Evolutionary conservation across 1,284 basidiomycete genomes (phyloP).

Genomic region (Trichosporon coremiiforme): DNA sequence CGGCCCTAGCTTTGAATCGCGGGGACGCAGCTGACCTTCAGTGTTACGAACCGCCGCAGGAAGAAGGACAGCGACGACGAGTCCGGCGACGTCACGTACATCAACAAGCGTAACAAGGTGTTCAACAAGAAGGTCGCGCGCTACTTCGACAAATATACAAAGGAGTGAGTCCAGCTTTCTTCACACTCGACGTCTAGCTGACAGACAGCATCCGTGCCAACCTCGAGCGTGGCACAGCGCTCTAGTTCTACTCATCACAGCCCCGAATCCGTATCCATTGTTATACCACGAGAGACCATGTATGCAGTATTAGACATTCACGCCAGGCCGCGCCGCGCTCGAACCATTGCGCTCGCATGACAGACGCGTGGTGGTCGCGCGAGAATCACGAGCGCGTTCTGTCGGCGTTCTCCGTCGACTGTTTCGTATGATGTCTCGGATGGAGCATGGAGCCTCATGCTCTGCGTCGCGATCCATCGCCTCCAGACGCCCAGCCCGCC

Average conservation of each 20-base stretch:
- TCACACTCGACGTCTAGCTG: not conserved
- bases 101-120: conserved; percentile 97
- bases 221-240: conserved; percentile 91
- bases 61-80: conserved; percentile 84
- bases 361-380: not conserved
- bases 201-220: conserved; percentile 72
- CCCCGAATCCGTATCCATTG: not conserved
- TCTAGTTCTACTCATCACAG: conserved; percentile 58
- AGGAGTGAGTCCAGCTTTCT: conserved; percentile 61
- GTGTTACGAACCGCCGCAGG: conserved; percentile 37
- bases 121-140: conserved; percentile 99
- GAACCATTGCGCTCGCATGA: not conserved
- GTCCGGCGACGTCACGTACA: conserved; percentile 95
- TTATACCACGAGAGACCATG: conserved; percentile 18
- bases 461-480: not conserved
- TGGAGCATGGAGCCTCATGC: not conserved
- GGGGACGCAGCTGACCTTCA: conserved; percentile 12
- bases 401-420: not conserved
- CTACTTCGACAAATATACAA: conserved; percentile 96
- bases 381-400: not conserved
- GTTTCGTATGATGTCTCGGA: not conserved
- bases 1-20: not conserved
- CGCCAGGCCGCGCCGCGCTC: not conserved
- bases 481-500: not conserved
- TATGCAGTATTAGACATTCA: conserved; percentile 9